These are phyloP conservation scores for Aspergillus thermomutatus DNA, from an alignment of 2,329 filamentous ascomycete genomes.

Conservation along the genomic window DNA sequence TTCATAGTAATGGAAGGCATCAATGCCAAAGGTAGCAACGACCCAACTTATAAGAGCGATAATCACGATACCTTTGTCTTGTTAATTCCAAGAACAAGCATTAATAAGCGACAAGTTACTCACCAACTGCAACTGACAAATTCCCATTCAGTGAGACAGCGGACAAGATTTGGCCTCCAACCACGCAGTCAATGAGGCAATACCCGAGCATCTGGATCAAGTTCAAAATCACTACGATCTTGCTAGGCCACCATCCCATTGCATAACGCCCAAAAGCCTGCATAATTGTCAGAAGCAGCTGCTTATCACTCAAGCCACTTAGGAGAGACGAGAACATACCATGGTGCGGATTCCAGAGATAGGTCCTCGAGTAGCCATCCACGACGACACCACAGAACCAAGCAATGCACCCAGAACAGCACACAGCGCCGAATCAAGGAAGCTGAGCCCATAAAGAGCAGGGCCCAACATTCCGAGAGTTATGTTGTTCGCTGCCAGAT, in stretches of 20 bases:
- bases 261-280: conserved; percentile 57
- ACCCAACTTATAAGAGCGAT: conserved; percentile 61
- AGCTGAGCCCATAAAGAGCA: conserved; percentile 56
- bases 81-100: conserved; percentile 1
- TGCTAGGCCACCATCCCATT: conserved; percentile 65
- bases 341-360: conserved; percentile 60
- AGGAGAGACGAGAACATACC: conserved; percentile 32
- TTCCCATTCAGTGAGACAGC: conserved; percentile 58
- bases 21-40: conserved; percentile 66
- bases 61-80: conserved; percentile 53
- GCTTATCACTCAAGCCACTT: neutral
- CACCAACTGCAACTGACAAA: conserved; percentile 61
- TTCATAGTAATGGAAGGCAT: conserved; percentile 66
- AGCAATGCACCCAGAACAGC: conserved; percentile 57
- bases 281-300: conserved; percentile 6
- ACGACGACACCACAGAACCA: conserved; percentile 55
- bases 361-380: conserved; percentile 61
- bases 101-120: conserved; percentile 7
- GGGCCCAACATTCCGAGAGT: conserved; percentile 63
- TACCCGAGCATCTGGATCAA: conserved; percentile 62
- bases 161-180: conserved; percentile 66
- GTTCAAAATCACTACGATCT: conserved; percentile 61
- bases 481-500: conserved; percentile 62
- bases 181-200: conserved; percentile 60
- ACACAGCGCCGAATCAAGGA: conserved; percentile 54